These are phyloP conservation scores for Wallacemonas sp. DNA, from an alignment of 208 protist genomes.

Conservation along the genomic window DNA sequence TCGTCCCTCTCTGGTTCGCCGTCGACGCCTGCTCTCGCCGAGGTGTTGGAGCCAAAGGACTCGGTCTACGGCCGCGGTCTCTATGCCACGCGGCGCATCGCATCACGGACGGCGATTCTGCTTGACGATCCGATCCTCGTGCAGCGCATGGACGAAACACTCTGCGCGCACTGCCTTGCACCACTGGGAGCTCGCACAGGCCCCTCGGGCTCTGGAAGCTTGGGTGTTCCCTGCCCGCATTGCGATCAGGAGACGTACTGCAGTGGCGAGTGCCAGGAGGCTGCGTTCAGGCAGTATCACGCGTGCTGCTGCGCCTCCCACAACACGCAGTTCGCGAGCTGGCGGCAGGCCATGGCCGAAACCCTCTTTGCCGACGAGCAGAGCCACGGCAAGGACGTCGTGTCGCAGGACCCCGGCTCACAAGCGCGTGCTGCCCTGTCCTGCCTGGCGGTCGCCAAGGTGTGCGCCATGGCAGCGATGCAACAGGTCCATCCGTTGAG, in stretches of 20 bases:
- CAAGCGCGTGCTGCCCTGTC: constrained; percentile 61
- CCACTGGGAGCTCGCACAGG: constrained; percentile 14
- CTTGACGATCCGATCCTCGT: constrained; percentile 60
- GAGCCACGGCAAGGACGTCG: constrained; percentile 8
- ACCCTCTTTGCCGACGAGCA: constrained; percentile 21
- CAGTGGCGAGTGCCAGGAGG: constrained; percentile 57
- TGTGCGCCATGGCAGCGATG: constrained; percentile 81
- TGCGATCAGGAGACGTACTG: constrained; percentile 78
- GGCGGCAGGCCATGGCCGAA: constrained; percentile 54
- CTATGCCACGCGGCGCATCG: constrained; percentile 55
- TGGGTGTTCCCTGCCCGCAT: constrained; percentile 43
- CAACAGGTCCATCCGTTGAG: constrained; percentile 73
- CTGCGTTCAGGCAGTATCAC: constrained; percentile 76
- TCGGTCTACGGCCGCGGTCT: constrained; percentile 68
- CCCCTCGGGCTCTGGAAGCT: not conserved
- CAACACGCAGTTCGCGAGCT: constrained; percentile 59
- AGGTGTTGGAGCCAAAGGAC: constrained; percentile 62
- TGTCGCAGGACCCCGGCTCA: constrained; percentile 24
- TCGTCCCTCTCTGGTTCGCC: not conserved
- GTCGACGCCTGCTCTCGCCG: constrained; percentile 26
- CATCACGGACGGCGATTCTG: constrained; percentile 45
- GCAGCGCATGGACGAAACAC: constrained; percentile 43
- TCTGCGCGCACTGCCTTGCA: constrained; percentile 79
- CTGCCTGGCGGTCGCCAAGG: constrained; percentile 75
- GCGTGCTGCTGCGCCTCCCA: constrained; percentile 62